These are phyloP conservation scores for Backusella psychrophila DNA, from an alignment of 192 early-diverging fungal species.

Conservation along the genomic window DNA sequence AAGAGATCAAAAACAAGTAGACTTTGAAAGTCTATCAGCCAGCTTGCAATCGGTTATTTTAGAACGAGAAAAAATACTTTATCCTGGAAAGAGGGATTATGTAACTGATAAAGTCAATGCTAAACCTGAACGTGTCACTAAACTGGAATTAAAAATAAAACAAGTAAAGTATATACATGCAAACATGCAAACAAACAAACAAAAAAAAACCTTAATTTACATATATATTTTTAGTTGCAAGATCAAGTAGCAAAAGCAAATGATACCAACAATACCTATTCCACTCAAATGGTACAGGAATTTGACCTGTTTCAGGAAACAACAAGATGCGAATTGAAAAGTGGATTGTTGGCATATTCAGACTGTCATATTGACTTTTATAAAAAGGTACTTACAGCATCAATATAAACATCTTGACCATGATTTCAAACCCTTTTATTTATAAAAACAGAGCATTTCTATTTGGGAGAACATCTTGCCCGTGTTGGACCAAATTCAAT, in stretches of 20 bases:
- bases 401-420: too few species aligned
- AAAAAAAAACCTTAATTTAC: not conserved
- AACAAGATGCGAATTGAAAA: slow-evolving; percentile 82
- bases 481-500: slow-evolving; percentile 55
- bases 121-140: slow-evolving; percentile 75
- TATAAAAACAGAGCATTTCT: slow-evolving; percentile 47
- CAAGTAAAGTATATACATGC: slow-evolving; percentile 49
- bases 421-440: not conserved
- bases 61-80: slow-evolving; percentile 72
- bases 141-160: slow-evolving; percentile 66
- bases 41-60: slow-evolving; percentile 67
- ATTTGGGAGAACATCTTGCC: slow-evolving; percentile 89
- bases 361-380: slow-evolving; percentile 85
- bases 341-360: slow-evolving; percentile 70
- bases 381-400: slow-evolving; percentile 52
- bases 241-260: slow-evolving; percentile 75
- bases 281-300: slow-evolving; percentile 78
- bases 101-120: slow-evolving; percentile 85
- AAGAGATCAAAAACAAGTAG: slow-evolving; percentile 95
- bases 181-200: not conserved
- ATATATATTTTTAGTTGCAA: slow-evolving; percentile 58
- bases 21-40: slow-evolving; percentile 84
- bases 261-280: slow-evolving; percentile 69
- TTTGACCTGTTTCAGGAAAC: slow-evolving; percentile 77
- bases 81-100: slow-evolving; percentile 66